Conservation (phyloP, 2,329 filamentous ascomycete species). For the Saccharata proteae region DNA sequence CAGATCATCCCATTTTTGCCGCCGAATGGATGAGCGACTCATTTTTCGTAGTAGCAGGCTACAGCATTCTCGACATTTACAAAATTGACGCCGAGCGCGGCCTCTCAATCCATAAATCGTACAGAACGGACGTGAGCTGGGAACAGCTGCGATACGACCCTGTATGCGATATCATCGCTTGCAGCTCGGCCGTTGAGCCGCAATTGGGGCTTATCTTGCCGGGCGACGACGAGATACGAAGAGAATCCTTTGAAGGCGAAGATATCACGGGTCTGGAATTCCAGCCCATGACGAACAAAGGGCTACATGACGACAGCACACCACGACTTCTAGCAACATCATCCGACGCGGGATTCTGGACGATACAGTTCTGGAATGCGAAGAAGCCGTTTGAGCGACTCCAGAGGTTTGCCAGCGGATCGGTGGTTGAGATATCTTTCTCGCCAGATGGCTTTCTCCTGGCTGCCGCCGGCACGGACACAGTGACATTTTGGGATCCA, state of each 20-base stretch:
- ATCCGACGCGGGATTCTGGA: slow-evolving; percentile 24
- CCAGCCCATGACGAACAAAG: slow-evolving; percentile 15
- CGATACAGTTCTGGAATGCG: slow-evolving; percentile 28
- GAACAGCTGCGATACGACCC: slow-evolving; percentile 28
- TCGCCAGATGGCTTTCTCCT: slow-evolving; percentile 31
- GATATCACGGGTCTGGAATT: slow-evolving; percentile 31
- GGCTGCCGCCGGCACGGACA: slow-evolving; percentile 31
- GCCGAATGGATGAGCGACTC: slow-evolving; percentile 32
- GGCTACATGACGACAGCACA: slow-evolving; percentile 12
- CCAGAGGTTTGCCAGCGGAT: slow-evolving; percentile 18
- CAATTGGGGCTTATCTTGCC: slow-evolving; percentile 25
- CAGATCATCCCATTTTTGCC: slow-evolving; percentile 29
- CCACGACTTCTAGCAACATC: slow-evolving; percentile 27
- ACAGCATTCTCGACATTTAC: slow-evolving; percentile 26
- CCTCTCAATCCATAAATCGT: slow-evolving; percentile 16
- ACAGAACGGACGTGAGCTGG: slow-evolving; percentile 22
- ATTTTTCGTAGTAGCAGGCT: slow-evolving; percentile 32
- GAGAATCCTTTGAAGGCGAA: slow-evolving; percentile 19
- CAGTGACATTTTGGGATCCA: slow-evolving; percentile 33
- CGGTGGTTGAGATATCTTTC: slow-evolving; percentile 31
- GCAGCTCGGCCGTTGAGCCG: slow-evolving; percentile 14
- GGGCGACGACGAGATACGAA: slow-evolving; percentile 20
- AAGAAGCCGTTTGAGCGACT: slow-evolving; percentile 22
- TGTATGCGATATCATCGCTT: slow-evolving; percentile 27
- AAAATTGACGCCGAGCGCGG: slow-evolving; percentile 16